A percentile compares a stretch with the other conserved stretches of the same genome.
Evolutionary conservation across 306 rosid genomes (phyloP).

Genomic region (apple (Malus domestica)): DNA sequence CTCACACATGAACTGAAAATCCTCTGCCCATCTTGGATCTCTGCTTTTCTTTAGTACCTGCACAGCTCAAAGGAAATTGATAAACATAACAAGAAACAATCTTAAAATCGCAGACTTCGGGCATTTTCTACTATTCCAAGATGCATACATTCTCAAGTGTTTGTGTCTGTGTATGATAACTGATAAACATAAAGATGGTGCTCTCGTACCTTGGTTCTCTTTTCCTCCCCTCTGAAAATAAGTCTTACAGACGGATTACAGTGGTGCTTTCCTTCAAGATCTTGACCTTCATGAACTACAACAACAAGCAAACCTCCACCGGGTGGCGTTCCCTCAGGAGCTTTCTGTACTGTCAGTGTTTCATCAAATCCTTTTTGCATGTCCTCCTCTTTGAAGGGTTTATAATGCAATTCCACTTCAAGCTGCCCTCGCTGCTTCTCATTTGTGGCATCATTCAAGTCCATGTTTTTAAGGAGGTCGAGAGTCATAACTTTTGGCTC

Average conservation of each 20-base stretch:
- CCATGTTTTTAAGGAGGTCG: slow-evolving; percentile 71
- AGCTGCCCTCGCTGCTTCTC: slow-evolving; percentile 87
- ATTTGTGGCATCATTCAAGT: slow-evolving; percentile 55
- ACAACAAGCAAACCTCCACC: slow-evolving; percentile 72
- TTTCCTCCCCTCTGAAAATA: slow-evolving; percentile 73
- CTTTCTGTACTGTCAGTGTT: slow-evolving; percentile 25
- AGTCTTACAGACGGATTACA: slow-evolving; percentile 69
- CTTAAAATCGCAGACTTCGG: not conserved
- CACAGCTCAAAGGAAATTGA: slow-evolving; percentile 2
- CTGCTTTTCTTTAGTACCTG: slow-evolving; percentile 67
- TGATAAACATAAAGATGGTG: not conserved
- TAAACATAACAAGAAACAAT: not conserved
- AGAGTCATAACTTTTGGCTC: slow-evolving; percentile 51
- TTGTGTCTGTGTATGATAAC: not conserved
- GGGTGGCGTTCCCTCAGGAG: slow-evolving; percentile 69
- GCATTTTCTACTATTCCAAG: not conserved
- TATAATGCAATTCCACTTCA: slow-evolving; percentile 61
- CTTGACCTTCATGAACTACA: slow-evolving; percentile 73
- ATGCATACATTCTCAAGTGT: not conserved
- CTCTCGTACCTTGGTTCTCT: slow-evolving; percentile 60
- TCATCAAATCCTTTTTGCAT: slow-evolving; percentile 36
- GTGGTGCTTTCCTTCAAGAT: slow-evolving; percentile 81
- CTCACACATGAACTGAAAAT: slow-evolving; percentile 57
- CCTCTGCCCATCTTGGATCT: slow-evolving; percentile 94
- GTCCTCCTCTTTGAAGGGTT: slow-evolving; percentile 69